Percentiles rank a stretch among this genome's conserved stretches.
Conservation (phyloP, 1,139 yeast genomes). For the Candida glucosophila region DNA sequence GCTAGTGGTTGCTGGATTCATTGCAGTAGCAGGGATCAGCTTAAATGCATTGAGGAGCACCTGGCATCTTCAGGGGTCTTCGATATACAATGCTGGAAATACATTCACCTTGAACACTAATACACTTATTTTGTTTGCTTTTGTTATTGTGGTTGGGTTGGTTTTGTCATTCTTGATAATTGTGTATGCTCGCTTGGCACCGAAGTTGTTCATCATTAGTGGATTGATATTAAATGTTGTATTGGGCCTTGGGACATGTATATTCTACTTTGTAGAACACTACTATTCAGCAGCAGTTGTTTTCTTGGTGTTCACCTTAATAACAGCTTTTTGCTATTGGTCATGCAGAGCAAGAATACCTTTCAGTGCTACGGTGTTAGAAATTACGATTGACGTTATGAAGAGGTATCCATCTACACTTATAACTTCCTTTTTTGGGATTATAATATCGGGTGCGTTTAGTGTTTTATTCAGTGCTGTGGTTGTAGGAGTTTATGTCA, state of each 20-base stretch:
- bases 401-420: constrained; percentile 62
- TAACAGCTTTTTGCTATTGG: constrained; percentile 72
- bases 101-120: constrained; percentile 63
- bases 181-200: constrained; percentile 52
- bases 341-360: constrained; percentile 60
- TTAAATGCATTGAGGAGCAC: constrained; percentile 54
- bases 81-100: constrained; percentile 49
- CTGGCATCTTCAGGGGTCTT: constrained; percentile 50
- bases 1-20: constrained; percentile 56
- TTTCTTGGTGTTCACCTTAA: constrained; percentile 52
- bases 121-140: constrained; percentile 62
- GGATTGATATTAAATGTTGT: constrained; percentile 63
- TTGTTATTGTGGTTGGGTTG: constrained; percentile 55
- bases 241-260: constrained; percentile 67
- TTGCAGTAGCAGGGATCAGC: constrained; percentile 63
- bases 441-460: constrained; percentile 56
- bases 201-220: constrained; percentile 58
- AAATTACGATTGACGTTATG: constrained; percentile 70
- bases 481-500: constrained; percentile 68
- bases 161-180: constrained; percentile 52
- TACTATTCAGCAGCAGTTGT: constrained; percentile 79
- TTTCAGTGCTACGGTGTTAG: constrained; percentile 66
- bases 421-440: constrained; percentile 55
- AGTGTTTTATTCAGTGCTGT: constrained; percentile 58
- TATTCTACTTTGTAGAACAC: constrained; percentile 53